phyloP scores from a whole-genome alignment of 352 stramenopile species.

The Phytopythium mirpurense region DNA sequence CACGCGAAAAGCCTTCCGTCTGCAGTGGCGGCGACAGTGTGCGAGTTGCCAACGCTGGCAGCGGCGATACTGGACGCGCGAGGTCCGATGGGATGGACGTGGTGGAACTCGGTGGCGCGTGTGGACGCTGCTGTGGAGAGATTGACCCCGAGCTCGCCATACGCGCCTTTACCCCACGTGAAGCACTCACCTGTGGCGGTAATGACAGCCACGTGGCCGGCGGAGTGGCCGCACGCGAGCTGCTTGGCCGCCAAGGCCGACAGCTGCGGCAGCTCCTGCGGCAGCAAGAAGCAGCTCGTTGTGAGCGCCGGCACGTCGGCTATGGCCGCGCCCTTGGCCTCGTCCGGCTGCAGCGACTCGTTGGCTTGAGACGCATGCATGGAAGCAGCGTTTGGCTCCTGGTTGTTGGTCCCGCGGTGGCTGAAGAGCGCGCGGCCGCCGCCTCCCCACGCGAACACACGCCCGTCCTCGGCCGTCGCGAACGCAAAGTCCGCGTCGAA shows the following conservation, averaged over 20 bases:
- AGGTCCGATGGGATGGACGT: conserved; percentile 1
- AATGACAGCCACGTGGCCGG: conserved; percentile 43
- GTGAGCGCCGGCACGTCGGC: not conserved
- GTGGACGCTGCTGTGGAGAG: not conserved
- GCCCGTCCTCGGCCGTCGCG: conserved; percentile 68
- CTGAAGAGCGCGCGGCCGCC: conserved; percentile 40
- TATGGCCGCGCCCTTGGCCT: not conserved
- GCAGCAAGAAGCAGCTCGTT: conserved; percentile 38
- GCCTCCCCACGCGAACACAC: conserved; percentile 89
- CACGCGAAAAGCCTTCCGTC: conserved; percentile 51
- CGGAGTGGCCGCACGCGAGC: conserved; percentile 37
- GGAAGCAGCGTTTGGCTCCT: not conserved
- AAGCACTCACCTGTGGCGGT: conserved; percentile 35
- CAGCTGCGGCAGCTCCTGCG: conserved; percentile 29
- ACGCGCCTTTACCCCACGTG: conserved; percentile 55
- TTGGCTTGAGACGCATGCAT: not conserved
- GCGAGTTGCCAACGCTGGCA: conserved; percentile 61
- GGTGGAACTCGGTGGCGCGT: not conserved
- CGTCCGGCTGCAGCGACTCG: not conserved
- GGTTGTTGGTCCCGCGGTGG: not conserved
- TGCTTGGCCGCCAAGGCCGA: conserved; percentile 15
- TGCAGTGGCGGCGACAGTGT: conserved; percentile 45
- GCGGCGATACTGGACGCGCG: conserved; percentile 10
- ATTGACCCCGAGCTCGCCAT: conserved; percentile 47
- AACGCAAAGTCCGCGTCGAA: conserved; percentile 75